Evolutionary conservation across 352 stramenopile genomes (phyloP).

Genomic region (Globisporangium cylindrosporum): DNA sequence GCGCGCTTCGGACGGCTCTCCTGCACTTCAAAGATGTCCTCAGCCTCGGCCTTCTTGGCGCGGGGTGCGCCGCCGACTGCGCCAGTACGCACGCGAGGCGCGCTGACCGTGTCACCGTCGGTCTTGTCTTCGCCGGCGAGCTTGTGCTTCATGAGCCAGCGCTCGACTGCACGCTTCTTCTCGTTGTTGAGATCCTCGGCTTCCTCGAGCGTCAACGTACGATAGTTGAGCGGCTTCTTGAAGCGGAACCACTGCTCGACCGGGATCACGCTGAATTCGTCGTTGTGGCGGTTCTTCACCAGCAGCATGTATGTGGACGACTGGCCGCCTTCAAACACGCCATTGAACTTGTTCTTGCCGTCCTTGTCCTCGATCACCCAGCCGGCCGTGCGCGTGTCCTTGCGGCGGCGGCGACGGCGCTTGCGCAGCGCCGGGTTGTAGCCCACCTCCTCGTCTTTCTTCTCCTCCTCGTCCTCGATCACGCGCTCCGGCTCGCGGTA

Average conservation of each 20-base stretch:
- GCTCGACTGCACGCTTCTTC: slow-evolving; percentile 86
- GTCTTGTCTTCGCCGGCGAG: slow-evolving; percentile 72
- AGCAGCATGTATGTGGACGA: slow-evolving; percentile 85
- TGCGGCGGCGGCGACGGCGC: slow-evolving; percentile 68
- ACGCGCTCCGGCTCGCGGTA: slow-evolving; percentile 80
- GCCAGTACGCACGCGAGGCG: slow-evolving; percentile 65
- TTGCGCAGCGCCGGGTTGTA: slow-evolving; percentile 78
- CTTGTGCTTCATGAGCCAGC: slow-evolving; percentile 89
- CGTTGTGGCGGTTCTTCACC: slow-evolving; percentile 84
- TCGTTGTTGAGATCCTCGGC: slow-evolving; percentile 86
- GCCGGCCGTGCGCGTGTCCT: slow-evolving; percentile 68
- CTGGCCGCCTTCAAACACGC: slow-evolving; percentile 79
- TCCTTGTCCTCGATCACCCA: slow-evolving; percentile 87
- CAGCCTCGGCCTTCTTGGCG: slow-evolving; percentile 41
- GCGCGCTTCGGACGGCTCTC: slow-evolving; percentile 50
- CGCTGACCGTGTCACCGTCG: slow-evolving; percentile 59
- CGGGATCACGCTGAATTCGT: slow-evolving; percentile 86
- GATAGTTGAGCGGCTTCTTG: slow-evolving; percentile 86
- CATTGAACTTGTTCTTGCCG: slow-evolving; percentile 80
- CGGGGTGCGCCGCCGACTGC: slow-evolving; percentile 30
- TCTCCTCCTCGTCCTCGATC: slow-evolving; percentile 72
- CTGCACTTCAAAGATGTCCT: slow-evolving; percentile 69
- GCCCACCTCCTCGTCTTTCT: slow-evolving; percentile 66
- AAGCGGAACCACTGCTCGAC: slow-evolving; percentile 89
- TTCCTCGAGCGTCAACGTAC: slow-evolving; percentile 81